These are phyloP conservation scores for Hymenoscyphus fraxineus DNA, from an alignment of 2,329 filamentous ascomycete genomes.

Conservation along the genomic window DNA sequence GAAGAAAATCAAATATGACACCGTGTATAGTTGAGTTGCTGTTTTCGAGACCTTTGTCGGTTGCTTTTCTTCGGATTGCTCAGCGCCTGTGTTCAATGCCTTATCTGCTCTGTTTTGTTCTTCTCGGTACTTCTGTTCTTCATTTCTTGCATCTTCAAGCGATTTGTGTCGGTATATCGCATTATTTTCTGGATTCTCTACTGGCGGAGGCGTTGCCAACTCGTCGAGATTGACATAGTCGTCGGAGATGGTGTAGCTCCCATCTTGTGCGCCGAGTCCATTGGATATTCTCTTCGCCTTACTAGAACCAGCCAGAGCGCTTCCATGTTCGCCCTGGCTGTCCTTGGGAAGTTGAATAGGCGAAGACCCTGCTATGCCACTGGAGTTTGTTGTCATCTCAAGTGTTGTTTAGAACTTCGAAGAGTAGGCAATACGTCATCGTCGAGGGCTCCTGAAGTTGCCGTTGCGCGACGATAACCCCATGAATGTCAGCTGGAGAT, in stretches of 20 bases:
- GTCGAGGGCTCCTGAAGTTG: not conserved
- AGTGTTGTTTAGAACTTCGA: not conserved
- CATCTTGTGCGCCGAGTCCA: not conserved
- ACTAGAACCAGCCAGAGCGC: slow-evolving; percentile 8
- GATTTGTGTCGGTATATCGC: slow-evolving; percentile 38
- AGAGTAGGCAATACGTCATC: not conserved
- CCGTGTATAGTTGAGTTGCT: slow-evolving; percentile 61
- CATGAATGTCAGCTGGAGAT: not conserved
- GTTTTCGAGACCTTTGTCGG: slow-evolving; percentile 42
- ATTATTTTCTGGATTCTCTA: slow-evolving; percentile 42
- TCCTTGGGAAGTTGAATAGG: not conserved
- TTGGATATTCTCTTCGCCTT: not conserved
- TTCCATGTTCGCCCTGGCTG: not conserved
- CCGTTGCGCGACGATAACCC: not conserved
- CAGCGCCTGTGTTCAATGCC: slow-evolving; percentile 7
- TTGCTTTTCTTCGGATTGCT: slow-evolving; percentile 12
- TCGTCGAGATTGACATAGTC: slow-evolving; percentile 44
- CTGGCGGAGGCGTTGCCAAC: slow-evolving; percentile 40
- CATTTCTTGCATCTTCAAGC: slow-evolving; percentile 37
- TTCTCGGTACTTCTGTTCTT: slow-evolving; percentile 23
- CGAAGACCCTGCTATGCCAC: not conserved
- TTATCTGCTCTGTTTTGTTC: slow-evolving; percentile 12
- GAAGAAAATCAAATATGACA: slow-evolving; percentile 83
- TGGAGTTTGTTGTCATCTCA: not conserved
- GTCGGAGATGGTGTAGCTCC: slow-evolving; percentile 25